Evolutionary conservation across 139 green algal genomes (phyloP), one percentile per base, ranked within the genome.

Genomic region (Penium margaritaceum): DNA sequence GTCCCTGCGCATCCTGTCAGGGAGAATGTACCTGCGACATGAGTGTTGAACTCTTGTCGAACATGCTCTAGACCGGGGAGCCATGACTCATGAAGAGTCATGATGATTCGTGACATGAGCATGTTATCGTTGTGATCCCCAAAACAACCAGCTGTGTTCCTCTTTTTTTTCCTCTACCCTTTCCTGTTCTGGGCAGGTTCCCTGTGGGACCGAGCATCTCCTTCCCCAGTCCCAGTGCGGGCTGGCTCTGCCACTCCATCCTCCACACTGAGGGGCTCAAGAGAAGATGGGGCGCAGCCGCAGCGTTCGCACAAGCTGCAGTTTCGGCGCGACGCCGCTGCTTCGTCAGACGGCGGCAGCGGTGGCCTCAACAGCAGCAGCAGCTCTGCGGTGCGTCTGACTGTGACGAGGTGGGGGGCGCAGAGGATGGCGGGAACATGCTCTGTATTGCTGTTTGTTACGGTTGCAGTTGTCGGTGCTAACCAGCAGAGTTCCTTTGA

Each of bases 321-420:
- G 19, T 75, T 76, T 32, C 58, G 34, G 21, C 27, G 19, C 82
- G 88, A 17, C 76, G 90, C 39, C 35, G 53, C 53, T 71, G 33
- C 33, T 67, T 46, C 34, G 34, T 19, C 36, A 27, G 67, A 17
- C n/a, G 46, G 14, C n/a, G 47, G 33, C 3, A 68, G 46, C 41
- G 35, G 44, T 27, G 17, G 35, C 24, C 27, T 17, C 36, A 75
- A 43, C 47, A 68, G 44, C 44, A 44, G 46, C 24, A 19, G 63
- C 5, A 27, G 43, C 54, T n/a, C 14, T 15, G n/a, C 35, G n/a
- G n/a, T n/a, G n/a, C n/a, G n/a, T 39, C 29, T 17, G 24, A 29
- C 37, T 17, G 2, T 60, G 43, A 54, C 33, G 4, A 24, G n/a
- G n/a, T 39, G 39, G 19, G 24, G 19, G 39, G 15, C 2, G 29